Conservation (phyloP, 2,329 filamentous ascomycete genomes). For the Apiospora malaysiana region DNA sequence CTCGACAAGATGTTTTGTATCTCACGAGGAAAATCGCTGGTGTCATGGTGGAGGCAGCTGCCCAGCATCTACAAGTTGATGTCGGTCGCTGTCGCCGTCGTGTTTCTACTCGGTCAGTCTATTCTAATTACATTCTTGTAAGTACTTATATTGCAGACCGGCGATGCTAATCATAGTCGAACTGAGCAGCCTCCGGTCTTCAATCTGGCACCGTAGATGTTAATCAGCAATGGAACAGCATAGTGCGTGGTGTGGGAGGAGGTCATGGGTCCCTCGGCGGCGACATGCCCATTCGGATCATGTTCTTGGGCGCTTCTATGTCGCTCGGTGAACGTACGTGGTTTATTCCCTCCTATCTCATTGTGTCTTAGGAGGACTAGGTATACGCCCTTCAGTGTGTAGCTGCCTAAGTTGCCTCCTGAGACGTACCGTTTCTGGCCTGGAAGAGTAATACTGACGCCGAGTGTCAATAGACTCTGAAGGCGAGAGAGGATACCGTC, state of each 20-base stretch:
- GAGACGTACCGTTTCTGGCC: no score
- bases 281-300: constrained; percentile 34
- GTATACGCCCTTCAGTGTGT: no score
- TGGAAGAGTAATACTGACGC: no score
- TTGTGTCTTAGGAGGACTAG: no score
- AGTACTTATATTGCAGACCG: background rate
- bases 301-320: constrained; percentile 35
- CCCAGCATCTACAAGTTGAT: constrained; percentile 19
- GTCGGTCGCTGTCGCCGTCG: background rate
- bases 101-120: constrained; percentile 20
- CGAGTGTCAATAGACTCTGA: constrained; percentile 24
- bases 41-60: constrained; percentile 18
- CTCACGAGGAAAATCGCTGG: background rate
- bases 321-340: constrained; percentile 31
- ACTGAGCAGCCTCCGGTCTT: constrained; percentile 11
- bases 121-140: background rate
- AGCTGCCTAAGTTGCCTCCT: no score
- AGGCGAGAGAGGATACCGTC: constrained; percentile 35
- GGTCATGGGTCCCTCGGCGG: constrained; percentile 25
- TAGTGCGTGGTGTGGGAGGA: background rate
- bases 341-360: no score
- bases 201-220: constrained; percentile 20
- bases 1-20: background rate
- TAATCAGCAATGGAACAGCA: constrained; percentile 16
- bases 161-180: background rate